These are phyloP conservation scores for Talaromyces proteolyticus DNA, from an alignment of 495 filamentous ascomycete genomes.

Conservation along the genomic window DNA sequence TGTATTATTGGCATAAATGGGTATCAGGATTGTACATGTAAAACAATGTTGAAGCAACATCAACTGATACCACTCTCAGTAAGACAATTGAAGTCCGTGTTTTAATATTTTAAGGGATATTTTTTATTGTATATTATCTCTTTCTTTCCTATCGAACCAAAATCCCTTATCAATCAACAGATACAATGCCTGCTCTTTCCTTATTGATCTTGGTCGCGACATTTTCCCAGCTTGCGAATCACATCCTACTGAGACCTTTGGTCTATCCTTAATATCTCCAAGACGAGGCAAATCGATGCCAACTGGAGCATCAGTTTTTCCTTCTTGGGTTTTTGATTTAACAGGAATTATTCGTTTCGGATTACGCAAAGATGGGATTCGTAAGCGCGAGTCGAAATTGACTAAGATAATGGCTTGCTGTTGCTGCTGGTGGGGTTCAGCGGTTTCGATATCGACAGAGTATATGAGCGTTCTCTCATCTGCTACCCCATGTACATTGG, in stretches of 20 bases:
- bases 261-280: constrained; percentile 7
- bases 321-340: background rate
- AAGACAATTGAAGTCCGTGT: too few species aligned
- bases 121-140: too few species aligned
- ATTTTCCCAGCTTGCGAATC: constrained; percentile 6
- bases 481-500: constrained; percentile 43
- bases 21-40: too few species aligned
- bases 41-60: too few species aligned
- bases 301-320: too few species aligned
- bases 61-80: too few species aligned
- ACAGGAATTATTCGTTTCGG: background rate
- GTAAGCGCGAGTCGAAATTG: constrained; percentile 56
- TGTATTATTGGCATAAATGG: too few species aligned
- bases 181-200: constrained; percentile 27
- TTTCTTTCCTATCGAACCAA: constrained; percentile 24
- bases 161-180: constrained; percentile 29
- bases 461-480: constrained; percentile 57
- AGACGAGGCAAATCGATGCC: constrained; percentile 12
- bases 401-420: constrained; percentile 52
- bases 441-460: constrained; percentile 43
- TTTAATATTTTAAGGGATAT: too few species aligned
- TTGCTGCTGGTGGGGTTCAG: constrained; percentile 9
- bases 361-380: constrained; percentile 23
- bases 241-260: constrained; percentile 8
- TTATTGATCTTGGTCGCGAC: constrained; percentile 7